A percentile compares a stretch with the other conserved stretches of the same genome.
These are phyloP conservation scores for Lecanicillium sp. DNA, from an alignment of 2,329 filamentous ascomycete species.

Conservation along the genomic window DNA sequence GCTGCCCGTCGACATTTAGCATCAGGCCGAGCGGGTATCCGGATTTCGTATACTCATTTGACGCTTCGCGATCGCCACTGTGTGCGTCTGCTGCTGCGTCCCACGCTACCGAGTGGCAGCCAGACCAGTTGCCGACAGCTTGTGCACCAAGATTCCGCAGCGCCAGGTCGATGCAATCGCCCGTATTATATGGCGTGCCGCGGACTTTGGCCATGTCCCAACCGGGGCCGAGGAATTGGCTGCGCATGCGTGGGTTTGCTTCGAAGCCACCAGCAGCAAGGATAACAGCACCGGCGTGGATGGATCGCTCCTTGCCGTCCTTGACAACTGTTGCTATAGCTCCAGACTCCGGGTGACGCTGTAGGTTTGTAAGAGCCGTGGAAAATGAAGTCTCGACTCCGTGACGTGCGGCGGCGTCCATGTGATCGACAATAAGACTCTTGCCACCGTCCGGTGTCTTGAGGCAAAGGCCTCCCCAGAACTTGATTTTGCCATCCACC, in stretches of 20 bases:
- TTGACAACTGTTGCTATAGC: constrained; percentile 23
- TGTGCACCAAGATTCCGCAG: constrained; percentile 41
- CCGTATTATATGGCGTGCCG: constrained; percentile 57
- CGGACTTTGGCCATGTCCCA: constrained; percentile 57
- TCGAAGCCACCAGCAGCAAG: constrained; percentile 58
- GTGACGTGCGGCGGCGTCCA: constrained; percentile 29
- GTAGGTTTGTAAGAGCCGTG: constrained; percentile 33
- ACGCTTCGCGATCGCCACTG: constrained; percentile 46
- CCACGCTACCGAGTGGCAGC: constrained; percentile 58
- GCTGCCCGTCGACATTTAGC: constrained; percentile 47
- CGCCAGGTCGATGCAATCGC: constrained; percentile 46
- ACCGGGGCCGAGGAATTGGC: constrained; percentile 43
- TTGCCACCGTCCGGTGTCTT: constrained; percentile 52
- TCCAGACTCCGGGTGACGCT: constrained; percentile 20
- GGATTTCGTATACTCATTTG: constrained; percentile 61
- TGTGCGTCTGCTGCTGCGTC: constrained; percentile 50
- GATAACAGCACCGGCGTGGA: constrained; percentile 35
- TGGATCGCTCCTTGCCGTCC: constrained; percentile 15
- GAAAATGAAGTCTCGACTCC: constrained; percentile 38
- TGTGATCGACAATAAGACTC: constrained; percentile 44
- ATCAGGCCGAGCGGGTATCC: constrained; percentile 61
- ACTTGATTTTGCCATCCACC: constrained; percentile 51
- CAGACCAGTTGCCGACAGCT: constrained; percentile 50
- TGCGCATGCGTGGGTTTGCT: constrained; percentile 47
- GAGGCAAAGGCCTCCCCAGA: constrained; percentile 59